Base-by-base conservation (phyloP, 257 asterid species). In the Nicotiana tabacum region DNA sequence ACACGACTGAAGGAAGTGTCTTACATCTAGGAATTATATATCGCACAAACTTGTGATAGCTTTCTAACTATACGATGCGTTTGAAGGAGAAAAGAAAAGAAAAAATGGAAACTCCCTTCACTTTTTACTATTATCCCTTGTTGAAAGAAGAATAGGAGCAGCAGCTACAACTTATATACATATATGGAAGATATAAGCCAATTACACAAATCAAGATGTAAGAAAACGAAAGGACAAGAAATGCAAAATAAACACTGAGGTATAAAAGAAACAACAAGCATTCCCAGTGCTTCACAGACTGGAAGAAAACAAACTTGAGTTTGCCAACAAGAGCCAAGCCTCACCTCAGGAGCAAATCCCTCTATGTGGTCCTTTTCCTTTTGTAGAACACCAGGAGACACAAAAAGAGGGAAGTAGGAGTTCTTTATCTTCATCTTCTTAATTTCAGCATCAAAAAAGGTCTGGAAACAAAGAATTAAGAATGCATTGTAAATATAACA, bases 291-390 rank as follows among this genome's bases (percentile, higher is more conserved):
- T 74, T 6, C 62, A 48, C 60, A 13, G 61, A 24, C 60, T 46
- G 62, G 61, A 74, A 48, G 43, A 48, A 27, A 27, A 72, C 78
- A 74, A 74, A 43, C 37, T 72, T 72, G 80, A 48, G 43, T 48
- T 48, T 27, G 29, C 27, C 16, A 48, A 82, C 56, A 51, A 39
- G 62, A 24, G 48, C 18, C 77, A 61, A 72, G 83, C 87, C 92
- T 90, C 60, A 94, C 99, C 98, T 95, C 99, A 67, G 99, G 99
- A 57, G 98, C 98, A 88, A 95, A 95, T 43, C 99, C 99, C 64
- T 95, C 98, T 80, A 95, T 88, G 81, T 95, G 99, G 85, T 95
- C 99, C 91, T 95, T 93, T 87, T 95, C 99, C 85, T 92, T 95
- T 79, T 93, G 93, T 72, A 95, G 89, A 85, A 90, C 99, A 60